Percentiles rank a stretch among this genome's conserved stretches.
Conservation (phyloP, 164 flowering plant species). For the Chimonanthus praecox region DNA sequence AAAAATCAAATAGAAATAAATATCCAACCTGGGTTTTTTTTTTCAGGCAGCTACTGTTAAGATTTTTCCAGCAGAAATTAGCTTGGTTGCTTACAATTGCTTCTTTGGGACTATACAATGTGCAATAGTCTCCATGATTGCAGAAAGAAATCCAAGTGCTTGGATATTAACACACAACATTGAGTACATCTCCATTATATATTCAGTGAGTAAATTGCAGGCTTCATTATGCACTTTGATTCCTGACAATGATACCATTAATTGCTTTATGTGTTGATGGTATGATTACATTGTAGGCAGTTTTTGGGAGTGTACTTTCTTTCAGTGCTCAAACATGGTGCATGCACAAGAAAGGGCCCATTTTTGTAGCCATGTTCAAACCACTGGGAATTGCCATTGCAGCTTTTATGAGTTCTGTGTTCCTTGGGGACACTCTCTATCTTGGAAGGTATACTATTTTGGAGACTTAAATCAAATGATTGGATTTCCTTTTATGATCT, state of each 20-base stretch:
- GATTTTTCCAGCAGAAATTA: conserved; percentile 24
- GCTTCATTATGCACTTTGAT: neutral
- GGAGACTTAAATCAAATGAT: no score
- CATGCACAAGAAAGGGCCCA: conserved; percentile 41
- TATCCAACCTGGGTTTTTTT: no score
- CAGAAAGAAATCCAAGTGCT: conserved; percentile 25
- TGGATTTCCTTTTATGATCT: no score
- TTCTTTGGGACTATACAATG: conserved; percentile 30
- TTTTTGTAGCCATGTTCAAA: conserved; percentile 42
- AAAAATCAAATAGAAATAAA: neutral
- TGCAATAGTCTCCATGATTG: conserved; percentile 17
- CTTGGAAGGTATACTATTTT: conserved; percentile 40
- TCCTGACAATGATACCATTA: neutral
- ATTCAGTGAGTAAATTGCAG: conserved; percentile 28
- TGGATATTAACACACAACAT: conserved; percentile 30
- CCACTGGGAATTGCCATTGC: conserved; percentile 47
- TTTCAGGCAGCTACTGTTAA: conserved; percentile 24
- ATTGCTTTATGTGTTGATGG: neutral
- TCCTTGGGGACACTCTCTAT: conserved; percentile 44
- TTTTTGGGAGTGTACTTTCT: conserved; percentile 28
- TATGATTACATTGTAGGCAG: conserved; percentile 17
- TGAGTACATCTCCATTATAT: conserved; percentile 27
- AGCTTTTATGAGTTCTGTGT: conserved; percentile 27
- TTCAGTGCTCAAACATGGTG: conserved; percentile 37
- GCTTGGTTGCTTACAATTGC: conserved; percentile 30